Percentiles rank a stretch among this genome's conserved stretches.
Evolutionary conservation across 73 alveolate genomes (phyloP).

Genomic region (Diophrys sp.): DNA sequence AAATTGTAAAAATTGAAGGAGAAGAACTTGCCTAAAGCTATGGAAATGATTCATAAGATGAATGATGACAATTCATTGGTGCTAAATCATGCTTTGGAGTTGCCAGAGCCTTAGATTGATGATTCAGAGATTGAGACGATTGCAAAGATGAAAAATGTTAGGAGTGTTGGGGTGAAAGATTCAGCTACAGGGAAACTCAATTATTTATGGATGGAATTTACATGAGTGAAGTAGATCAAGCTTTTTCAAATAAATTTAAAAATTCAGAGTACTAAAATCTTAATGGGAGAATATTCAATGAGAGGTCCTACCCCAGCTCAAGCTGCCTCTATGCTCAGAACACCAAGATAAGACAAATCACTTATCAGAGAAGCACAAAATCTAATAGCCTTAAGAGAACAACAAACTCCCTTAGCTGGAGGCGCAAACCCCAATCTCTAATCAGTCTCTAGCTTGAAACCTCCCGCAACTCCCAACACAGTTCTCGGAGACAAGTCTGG

Average conservation of each 20-base stretch:
- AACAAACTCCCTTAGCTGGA: conserved; percentile 88
- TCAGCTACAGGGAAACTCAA: conserved; percentile 14
- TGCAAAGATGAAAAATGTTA: conserved; percentile 27
- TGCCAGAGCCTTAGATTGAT: conserved; percentile 80
- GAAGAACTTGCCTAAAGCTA: conserved; percentile 89
- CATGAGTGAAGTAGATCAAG: conserved; percentile 5
- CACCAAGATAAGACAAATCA: conserved; percentile 69
- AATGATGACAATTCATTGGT: conserved; percentile 49
- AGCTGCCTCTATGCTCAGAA: conserved; percentile 56
- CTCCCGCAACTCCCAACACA: conserved; percentile 32
- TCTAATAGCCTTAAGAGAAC: conserved; percentile 53
- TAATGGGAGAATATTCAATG: conserved; percentile 66
- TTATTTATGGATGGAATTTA: conserved; percentile 5
- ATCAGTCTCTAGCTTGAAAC: conserved; percentile 19
- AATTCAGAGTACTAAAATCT: conserved; percentile 72
- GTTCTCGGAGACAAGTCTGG: no score
- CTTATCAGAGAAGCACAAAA: conserved; percentile 78
- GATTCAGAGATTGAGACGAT: conserved; percentile 76
- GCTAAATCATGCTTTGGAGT: conserved; percentile 43
- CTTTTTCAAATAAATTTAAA: conserved; percentile 30
- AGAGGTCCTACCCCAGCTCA: conserved; percentile 32
- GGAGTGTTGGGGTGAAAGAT: not conserved
- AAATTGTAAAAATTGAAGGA: conserved; percentile 90
- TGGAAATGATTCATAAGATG: conserved; percentile 73
- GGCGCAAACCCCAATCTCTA: conserved; percentile 57